Conservation (phyloP, 2,329 filamentous ascomycete species). For the Waltergamsia citrina region DNA sequence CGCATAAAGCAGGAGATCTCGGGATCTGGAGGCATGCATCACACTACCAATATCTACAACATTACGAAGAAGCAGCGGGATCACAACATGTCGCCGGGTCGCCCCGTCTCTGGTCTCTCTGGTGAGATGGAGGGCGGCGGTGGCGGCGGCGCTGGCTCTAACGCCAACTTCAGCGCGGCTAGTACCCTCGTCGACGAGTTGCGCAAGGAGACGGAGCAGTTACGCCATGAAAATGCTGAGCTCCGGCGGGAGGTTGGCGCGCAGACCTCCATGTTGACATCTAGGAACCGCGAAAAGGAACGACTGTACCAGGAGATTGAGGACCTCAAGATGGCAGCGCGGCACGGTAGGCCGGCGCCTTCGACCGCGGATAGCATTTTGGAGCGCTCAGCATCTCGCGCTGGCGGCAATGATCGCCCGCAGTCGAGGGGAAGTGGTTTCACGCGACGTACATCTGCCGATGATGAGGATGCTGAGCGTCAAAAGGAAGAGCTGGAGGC, state of each 20-base stretch:
- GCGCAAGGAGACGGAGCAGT: constrained; percentile 57
- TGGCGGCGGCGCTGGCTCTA: no score
- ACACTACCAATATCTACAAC: constrained; percentile 58
- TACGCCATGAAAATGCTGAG: constrained; percentile 88
- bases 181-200: constrained; percentile 71
- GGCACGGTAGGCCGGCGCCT: constrained; percentile 54
- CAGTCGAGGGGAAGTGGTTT: constrained; percentile 64
- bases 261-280: constrained; percentile 95
- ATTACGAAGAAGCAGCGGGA: constrained; percentile 46
- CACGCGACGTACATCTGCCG: constrained; percentile 49
- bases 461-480: constrained; percentile 54
- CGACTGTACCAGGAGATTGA: constrained; percentile 95
- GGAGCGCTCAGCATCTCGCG: constrained; percentile 85
- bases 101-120: constrained; percentile 39
- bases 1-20: constrained; percentile 55
- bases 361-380: constrained; percentile 80
- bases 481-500: constrained; percentile 83
- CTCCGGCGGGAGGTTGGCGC: constrained; percentile 86
- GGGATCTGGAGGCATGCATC: constrained; percentile 24
- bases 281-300: constrained; percentile 89
- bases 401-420: constrained; percentile 58
- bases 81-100: constrained; percentile 34
- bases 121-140: constrained; percentile 36
- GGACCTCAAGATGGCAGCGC: constrained; percentile 81
- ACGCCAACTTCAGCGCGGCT: constrained; percentile 44